These are phyloP conservation scores for Metschnikowia kofuensis DNA, from an alignment of 805 yeast genomes.

Conservation along the genomic window DNA sequence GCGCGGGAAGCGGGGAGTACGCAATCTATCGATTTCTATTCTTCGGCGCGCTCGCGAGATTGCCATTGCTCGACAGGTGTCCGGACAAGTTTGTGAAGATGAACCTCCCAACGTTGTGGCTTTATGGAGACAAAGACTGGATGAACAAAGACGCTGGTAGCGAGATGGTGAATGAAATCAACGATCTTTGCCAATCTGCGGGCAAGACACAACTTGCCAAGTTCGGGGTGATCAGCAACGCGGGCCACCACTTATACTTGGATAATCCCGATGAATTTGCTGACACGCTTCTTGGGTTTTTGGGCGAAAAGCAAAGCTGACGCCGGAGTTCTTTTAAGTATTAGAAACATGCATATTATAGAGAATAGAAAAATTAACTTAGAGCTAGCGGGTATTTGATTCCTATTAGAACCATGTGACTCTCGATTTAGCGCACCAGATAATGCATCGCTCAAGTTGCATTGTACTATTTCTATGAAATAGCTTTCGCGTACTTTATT, in stretches of 20 bases:
- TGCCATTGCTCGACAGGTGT: slow-evolving; percentile 55
- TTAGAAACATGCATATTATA: too few relatives aligned
- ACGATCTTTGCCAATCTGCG: slow-evolving; percentile 10
- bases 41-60: slow-evolving; percentile 54
- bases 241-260: slow-evolving; percentile 56
- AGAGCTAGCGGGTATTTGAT: too few relatives aligned
- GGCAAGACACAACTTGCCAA: slow-evolving; percentile 12
- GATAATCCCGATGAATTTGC: slow-evolving; percentile 45
- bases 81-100: slow-evolving; percentile 39
- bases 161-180: slow-evolving; percentile 24
- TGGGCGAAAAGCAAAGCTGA: slow-evolving; percentile 12
- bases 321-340: not conserved
- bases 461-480: too few relatives aligned
- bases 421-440: too few relatives aligned
- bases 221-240: slow-evolving; percentile 35
- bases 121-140: slow-evolving; percentile 72
- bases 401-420: too few relatives aligned
- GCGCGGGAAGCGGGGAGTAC: slow-evolving; percentile 61
- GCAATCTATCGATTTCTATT: slow-evolving; percentile 59
- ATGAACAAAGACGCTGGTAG: slow-evolving; percentile 62
- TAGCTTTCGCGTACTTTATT: too few relatives aligned
- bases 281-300: slow-evolving; percentile 30
- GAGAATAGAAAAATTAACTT: too few relatives aligned
- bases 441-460: too few relatives aligned
- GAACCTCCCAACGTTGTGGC: slow-evolving; percentile 51